Conservation (phyloP, 1,139 yeast species). For the Debaryomyces sp. region DNA sequence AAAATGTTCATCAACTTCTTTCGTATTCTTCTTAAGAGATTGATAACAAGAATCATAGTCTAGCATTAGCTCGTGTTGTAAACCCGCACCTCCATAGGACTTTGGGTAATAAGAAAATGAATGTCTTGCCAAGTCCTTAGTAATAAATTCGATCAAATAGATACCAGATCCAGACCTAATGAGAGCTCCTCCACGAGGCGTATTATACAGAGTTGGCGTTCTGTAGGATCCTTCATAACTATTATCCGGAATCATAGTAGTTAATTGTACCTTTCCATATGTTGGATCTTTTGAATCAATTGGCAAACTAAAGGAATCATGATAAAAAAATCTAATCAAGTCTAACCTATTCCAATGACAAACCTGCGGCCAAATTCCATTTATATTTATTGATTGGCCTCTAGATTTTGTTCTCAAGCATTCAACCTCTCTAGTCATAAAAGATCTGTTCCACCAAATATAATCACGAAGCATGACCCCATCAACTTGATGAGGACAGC, state of each 20-base stretch:
- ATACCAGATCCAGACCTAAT: conserved; percentile 66
- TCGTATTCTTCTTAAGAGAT: conserved; percentile 30
- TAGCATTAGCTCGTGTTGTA: conserved; percentile 53
- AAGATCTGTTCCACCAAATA: conserved; percentile 76
- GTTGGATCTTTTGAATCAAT: conserved; percentile 41
- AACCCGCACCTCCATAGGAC: conserved; percentile 60
- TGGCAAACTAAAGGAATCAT: conserved; percentile 77
- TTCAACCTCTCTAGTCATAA: conserved; percentile 68
- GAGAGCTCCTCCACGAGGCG: conserved; percentile 44
- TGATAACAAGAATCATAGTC: conserved; percentile 50
- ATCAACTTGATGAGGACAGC: conserved; percentile 87
- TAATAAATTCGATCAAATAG: conserved; percentile 66
- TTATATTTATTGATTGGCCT: conserved; percentile 45
- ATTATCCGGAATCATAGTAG: conserved; percentile 26
- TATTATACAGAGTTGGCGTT: conserved; percentile 29
- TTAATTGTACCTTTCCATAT: conserved; percentile 32
- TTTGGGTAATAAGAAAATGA: conserved; percentile 62
- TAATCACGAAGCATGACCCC: conserved; percentile 94
- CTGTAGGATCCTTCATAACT: conserved; percentile 19
- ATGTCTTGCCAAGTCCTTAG: conserved; percentile 65
- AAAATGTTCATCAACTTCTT: conserved; percentile 38
- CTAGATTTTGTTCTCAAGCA: conserved; percentile 54
- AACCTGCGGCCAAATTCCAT: conserved; percentile 54
- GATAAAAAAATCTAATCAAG: conserved; percentile 72
- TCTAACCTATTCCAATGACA: conserved; percentile 91